Evolutionary conservation across 1,284 basidiomycete species (phyloP), one percentile per base, ranked within the genome.

Genomic region (Ganoderma lingzhi): DNA sequence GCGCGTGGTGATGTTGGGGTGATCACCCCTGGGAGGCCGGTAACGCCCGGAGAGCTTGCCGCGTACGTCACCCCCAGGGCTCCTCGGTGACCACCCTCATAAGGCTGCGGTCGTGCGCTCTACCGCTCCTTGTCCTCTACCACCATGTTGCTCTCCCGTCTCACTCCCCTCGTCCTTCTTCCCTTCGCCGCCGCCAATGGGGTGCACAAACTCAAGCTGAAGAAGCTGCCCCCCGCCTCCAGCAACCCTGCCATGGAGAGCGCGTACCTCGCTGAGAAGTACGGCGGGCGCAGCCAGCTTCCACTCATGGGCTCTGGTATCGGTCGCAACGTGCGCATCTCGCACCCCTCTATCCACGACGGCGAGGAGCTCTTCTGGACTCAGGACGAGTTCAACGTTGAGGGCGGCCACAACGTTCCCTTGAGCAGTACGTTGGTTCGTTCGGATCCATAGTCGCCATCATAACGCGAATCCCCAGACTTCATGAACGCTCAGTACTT

Each of bases 401-500:
- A 93, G 71, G 93, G 90, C 68, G 96, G 96, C 51, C 97, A 99
- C 82, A 84, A 85, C 63, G 95, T 99, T 60, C 97, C 97, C 70
- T 87, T 99, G 63, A 93, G 87, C 78, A 97, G 96, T 98, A 78
- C 73, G 94, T 88, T 23, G 53, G 55, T 19, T 37, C 32, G 30
- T 63, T 42, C 62, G 66, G 63, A 32, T 51, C 51, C 55, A 32
- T 8, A 17, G 58, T 32, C 23, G 32, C 32, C 28, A 42, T 19
- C 28, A 58, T 17, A 56, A 44, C 19, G n/a, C 37, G 37, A 5
- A 17, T 59, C 44, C 28, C n/a, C 73, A 90, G 97, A 99, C 86
- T 99, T 96, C 84, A 91, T 98, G 90, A 99, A 99, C 80, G 97
- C 97, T 37, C 97, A 99, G 82, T 99, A 99, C 85, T 99, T 90